Evolutionary conservation across 2,329 filamentous ascomycete species (phyloP).

Genomic region (Fusarium pseudograminearum): DNA sequence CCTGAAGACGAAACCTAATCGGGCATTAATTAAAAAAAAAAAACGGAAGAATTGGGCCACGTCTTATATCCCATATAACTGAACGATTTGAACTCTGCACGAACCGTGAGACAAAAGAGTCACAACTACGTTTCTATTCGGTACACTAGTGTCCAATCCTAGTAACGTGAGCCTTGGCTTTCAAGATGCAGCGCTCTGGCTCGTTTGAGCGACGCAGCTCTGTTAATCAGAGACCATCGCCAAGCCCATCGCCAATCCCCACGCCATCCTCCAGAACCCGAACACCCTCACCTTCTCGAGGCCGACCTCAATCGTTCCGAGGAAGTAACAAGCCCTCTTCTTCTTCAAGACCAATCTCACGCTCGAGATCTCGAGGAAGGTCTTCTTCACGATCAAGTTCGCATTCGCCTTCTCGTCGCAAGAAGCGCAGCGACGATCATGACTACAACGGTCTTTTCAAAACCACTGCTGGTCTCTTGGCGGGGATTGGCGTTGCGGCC

Average conservation of each 20-base stretch:
- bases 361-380: slow-evolving; percentile 34
- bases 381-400: slow-evolving; percentile 39
- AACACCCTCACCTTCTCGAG: slow-evolving; percentile 35
- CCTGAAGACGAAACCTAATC: slow-evolving; percentile 19
- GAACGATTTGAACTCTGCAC: slow-evolving; percentile 1
- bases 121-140: neutral
- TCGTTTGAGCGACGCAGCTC: slow-evolving; percentile 41
- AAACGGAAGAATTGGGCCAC: neutral
- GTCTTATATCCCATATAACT: slow-evolving; percentile 19
- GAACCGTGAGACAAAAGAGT: slow-evolving; percentile 1
- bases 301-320: slow-evolving; percentile 26
- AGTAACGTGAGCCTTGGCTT: slow-evolving; percentile 26
- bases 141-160: slow-evolving; percentile 2
- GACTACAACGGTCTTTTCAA: slow-evolving; percentile 48
- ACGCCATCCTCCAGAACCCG: slow-evolving; percentile 26
- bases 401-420: slow-evolving; percentile 36
- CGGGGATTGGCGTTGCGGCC: slow-evolving; percentile 53
- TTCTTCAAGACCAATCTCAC: slow-evolving; percentile 15
- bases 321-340: neutral
- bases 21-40: neutral
- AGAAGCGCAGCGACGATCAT: slow-evolving; percentile 24
- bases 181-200: slow-evolving; percentile 36
- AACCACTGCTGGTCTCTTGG: slow-evolving; percentile 50
- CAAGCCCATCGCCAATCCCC: slow-evolving; percentile 28
- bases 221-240: slow-evolving; percentile 12